Conservation (phyloP, 805 yeast species). For the Schizosaccharomyces osmophilus region DNA sequence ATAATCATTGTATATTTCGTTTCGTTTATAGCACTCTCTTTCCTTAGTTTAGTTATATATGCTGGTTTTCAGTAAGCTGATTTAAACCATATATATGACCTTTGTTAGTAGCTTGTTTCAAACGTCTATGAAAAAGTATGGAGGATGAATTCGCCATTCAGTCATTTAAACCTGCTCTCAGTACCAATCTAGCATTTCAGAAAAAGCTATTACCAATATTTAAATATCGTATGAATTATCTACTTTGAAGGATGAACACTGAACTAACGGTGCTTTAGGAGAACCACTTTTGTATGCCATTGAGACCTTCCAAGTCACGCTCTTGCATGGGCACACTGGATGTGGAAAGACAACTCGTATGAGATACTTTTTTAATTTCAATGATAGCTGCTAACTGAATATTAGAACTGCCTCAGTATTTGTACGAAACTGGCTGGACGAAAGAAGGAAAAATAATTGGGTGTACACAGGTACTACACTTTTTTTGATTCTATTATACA, state of each 20-base stretch:
- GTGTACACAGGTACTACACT: conserved; percentile 35
- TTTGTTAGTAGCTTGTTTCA: no score
- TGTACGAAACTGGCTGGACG: conserved; percentile 10
- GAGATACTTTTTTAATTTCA: background rate
- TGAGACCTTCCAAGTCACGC: conserved; percentile 6
- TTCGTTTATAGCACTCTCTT: background rate
- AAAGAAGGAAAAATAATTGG: conserved; percentile 20
- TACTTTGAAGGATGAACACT: background rate
- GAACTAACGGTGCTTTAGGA: conserved; percentile 3
- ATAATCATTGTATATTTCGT: background rate
- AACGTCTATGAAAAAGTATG: background rate
- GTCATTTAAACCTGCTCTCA: background rate
- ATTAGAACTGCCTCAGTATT: conserved; percentile 8
- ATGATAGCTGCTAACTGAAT: no score
- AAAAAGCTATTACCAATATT: background rate
- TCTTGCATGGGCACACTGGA: conserved; percentile 10
- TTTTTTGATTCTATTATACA: background rate
- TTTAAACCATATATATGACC: no score
- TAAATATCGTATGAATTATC: background rate
- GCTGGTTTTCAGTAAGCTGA: no score
- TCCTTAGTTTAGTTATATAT: background rate
- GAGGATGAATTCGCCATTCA: background rate
- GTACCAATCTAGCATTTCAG: background rate
- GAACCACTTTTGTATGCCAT: conserved; percentile 6
- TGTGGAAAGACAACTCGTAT: conserved; percentile 11